phyloP scores from a whole-genome alignment of 306 rosid species.

The Cotoneaster glaucophyllus region DNA sequence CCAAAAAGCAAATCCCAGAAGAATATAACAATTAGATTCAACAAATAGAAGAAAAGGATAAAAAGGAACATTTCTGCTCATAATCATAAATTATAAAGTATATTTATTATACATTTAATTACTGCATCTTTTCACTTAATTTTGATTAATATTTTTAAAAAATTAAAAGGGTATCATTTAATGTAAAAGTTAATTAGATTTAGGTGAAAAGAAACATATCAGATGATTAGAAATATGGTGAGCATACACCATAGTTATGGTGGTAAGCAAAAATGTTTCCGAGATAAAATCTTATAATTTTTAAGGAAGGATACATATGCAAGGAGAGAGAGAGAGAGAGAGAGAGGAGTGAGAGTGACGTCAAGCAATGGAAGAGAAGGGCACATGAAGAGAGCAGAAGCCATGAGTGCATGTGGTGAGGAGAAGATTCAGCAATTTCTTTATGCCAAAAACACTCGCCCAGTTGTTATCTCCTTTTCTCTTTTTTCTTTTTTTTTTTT shows the following conservation, averaged over 20 bases:
- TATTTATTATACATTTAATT: too few relatives aligned
- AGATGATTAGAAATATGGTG: too few relatives aligned
- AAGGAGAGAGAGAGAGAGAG: background rate
- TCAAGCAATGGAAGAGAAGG: constrained; percentile 32
- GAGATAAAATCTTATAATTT: background rate
- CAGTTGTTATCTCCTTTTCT: constrained; percentile 2
- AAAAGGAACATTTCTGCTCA: too few relatives aligned
- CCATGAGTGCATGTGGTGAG: constrained; percentile 45
- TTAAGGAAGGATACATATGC: background rate
- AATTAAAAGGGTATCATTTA: too few relatives aligned
- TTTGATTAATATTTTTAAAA: too few relatives aligned
- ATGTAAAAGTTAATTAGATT: too few relatives aligned
- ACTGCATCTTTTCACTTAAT: too few relatives aligned
- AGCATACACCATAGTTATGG: too few relatives aligned
- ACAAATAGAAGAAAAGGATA: background rate
- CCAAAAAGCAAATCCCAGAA: constrained; percentile 25
- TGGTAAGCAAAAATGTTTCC: too few relatives aligned
- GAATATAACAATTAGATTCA: background rate
- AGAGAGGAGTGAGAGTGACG: constrained; percentile 23
- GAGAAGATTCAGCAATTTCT: constrained; percentile 40
- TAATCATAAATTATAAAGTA: too few relatives aligned
- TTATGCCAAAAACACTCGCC: background rate
- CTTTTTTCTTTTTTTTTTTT: background rate
- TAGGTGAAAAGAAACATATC: too few relatives aligned
- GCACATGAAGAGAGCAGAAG: constrained; percentile 58